Conservation (phyloP, 129 eudicot genomes). For the Escallonia rubra region DNA sequence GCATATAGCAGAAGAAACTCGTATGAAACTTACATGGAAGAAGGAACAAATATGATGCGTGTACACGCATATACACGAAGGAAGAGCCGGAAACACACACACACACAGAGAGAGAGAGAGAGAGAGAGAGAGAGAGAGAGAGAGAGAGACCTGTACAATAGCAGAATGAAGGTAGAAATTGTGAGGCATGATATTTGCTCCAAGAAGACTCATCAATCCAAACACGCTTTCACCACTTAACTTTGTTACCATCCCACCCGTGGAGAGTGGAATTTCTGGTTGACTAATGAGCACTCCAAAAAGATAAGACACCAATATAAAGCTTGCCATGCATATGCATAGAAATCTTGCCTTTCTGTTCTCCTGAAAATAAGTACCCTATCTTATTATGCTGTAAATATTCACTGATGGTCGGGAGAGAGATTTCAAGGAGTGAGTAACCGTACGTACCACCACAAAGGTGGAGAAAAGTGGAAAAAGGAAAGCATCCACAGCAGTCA, state of each 20-base stretch:
- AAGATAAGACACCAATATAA: conserved; percentile 45
- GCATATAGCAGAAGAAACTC: no score
- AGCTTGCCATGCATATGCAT: conserved; percentile 42
- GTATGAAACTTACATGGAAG: no score
- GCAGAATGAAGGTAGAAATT: conserved; percentile 92
- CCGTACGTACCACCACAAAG: conserved; percentile 62
- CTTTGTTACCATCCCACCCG: conserved; percentile 36
- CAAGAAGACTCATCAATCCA: conserved; percentile 76
- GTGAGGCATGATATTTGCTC: conserved; percentile 97
- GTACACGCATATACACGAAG: no score
- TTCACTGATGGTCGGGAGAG: background rate
- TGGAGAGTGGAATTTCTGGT: conserved; percentile 47
- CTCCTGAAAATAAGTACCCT: conserved; percentile 37
- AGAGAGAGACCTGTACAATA: conserved; percentile 63
- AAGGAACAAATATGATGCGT: no score
- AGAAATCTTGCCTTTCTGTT: conserved; percentile 47
- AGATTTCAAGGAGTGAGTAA: background rate
- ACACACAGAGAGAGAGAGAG: background rate
- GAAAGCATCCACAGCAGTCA: conserved; percentile 63
- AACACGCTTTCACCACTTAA: conserved; percentile 71
- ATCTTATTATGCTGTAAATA: background rate
- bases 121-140: conserved; percentile 10
- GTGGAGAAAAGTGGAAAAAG: conserved; percentile 70
- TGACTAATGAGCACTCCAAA: conserved; percentile 60
- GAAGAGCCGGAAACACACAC: no score